Evolutionary conservation across 2,329 filamentous ascomycete genomes (phyloP).

Genomic region (Chaetomium sp.): DNA sequence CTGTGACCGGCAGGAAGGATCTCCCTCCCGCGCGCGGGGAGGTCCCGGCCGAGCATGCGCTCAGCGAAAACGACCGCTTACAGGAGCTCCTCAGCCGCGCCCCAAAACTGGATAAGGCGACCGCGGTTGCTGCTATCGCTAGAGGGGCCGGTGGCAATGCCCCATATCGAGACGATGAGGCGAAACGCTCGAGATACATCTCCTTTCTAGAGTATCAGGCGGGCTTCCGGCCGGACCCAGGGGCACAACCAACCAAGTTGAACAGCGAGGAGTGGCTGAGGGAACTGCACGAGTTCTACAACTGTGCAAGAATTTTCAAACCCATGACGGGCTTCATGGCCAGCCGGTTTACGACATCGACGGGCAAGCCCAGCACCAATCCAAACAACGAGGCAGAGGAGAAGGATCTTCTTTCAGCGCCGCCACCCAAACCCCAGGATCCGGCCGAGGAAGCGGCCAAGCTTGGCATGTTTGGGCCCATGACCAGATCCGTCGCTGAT

Average conservation of each 20-base stretch:
- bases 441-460: conserved; percentile 84
- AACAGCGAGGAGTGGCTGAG: conserved; percentile 74
- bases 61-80: conserved; percentile 64
- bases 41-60: conserved; percentile 64
- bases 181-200: conserved; percentile 79
- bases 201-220: conserved; percentile 78
- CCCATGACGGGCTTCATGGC: conserved; percentile 93
- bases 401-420: conserved; percentile 49
- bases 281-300: conserved; percentile 75
- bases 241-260: conserved; percentile 47
- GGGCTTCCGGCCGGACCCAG: conserved; percentile 60
- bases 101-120: conserved; percentile 66
- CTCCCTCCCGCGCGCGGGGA: conserved; percentile 79
- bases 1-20: conserved; percentile 72
- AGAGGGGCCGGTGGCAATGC: conserved; percentile 66
- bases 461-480: conserved; percentile 86
- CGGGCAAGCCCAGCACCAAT: conserved; percentile 40
- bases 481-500: conserved; percentile 72
- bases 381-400: conserved; percentile 29
- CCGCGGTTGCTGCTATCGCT: conserved; percentile 68
- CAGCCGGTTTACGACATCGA: conserved; percentile 80
- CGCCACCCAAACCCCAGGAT: conserved; percentile 63
- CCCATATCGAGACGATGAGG: conserved; percentile 81
- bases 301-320: conserved; percentile 74
- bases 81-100: conserved; percentile 61